phyloP scores from a whole-genome alignment of 2,329 filamentous ascomycete species.

The Graphilbum sp. region DNA sequence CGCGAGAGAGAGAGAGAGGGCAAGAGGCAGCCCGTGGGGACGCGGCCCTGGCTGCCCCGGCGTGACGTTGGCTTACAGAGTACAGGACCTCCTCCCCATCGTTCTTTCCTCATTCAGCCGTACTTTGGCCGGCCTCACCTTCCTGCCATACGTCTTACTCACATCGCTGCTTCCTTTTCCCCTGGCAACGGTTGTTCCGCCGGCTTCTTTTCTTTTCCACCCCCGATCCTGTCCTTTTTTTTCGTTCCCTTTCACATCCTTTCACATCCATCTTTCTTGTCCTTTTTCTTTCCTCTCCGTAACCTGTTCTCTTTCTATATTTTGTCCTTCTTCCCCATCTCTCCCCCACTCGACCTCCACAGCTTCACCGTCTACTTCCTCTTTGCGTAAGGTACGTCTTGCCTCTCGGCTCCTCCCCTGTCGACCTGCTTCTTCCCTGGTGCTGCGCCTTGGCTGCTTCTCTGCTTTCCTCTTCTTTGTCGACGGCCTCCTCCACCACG shows the following conservation, averaged over 20 bases:
- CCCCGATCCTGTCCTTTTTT: background rate
- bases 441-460: background rate
- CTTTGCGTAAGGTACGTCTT: slow-evolving; percentile 7
- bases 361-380: background rate
- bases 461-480: background rate
- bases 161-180: too few species aligned
- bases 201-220: background rate
- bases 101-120: background rate
- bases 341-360: background rate
- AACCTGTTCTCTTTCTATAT: background rate
- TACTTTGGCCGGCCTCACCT: background rate
- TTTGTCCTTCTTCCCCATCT: background rate
- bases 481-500: background rate
- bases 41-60: too few species aligned
- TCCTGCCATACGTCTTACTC: background rate
- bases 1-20: too few species aligned
- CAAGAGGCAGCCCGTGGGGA: too few species aligned
- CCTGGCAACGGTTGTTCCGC: too few species aligned
- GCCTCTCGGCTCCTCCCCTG: slow-evolving; percentile 2
- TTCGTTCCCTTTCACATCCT: background rate
- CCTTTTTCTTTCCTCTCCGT: background rate
- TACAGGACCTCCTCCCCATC: too few species aligned
- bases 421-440: background rate
- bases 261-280: too few species aligned
- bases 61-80: too few species aligned